Percentiles rank a stretch among this genome's conserved stretches.
These are phyloP conservation scores for Trichoderma orchidacearum DNA, from an alignment of 495 filamentous ascomycete species.

Conservation along the genomic window DNA sequence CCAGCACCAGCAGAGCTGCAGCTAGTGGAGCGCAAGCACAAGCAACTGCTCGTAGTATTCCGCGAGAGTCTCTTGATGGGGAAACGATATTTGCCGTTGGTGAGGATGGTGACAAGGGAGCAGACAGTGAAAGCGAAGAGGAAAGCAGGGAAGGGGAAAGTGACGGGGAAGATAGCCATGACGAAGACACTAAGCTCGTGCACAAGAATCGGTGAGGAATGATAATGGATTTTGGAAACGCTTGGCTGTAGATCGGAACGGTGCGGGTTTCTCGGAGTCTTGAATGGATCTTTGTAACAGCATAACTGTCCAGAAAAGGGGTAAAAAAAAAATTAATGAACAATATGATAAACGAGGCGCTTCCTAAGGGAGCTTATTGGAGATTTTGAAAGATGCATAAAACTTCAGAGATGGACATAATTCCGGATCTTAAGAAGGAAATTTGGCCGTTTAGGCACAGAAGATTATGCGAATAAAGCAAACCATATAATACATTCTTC, in stretches of 20 bases:
- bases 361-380: not conserved
- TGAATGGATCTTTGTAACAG: not conserved
- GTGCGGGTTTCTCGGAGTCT: not conserved
- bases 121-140: slow-evolving; percentile 30
- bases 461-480: no score
- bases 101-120: slow-evolving; percentile 62
- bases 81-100: slow-evolving; percentile 93
- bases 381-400: no score
- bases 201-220: slow-evolving; percentile 14
- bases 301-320: not conserved
- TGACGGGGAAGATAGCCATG: slow-evolving; percentile 44
- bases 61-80: slow-evolving; percentile 67
- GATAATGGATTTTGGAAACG: not conserved
- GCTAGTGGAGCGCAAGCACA: slow-evolving; percentile 23
- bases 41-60: slow-evolving; percentile 18
- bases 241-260: not conserved
- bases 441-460: no score
- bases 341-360: not conserved
- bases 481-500: no score
- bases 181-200: slow-evolving; percentile 55
- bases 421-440: no score
- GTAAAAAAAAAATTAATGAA: not conserved
- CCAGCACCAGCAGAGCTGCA: slow-evolving; percentile 18
- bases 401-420: no score
- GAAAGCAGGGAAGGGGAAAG: slow-evolving; percentile 43